Evolutionary conservation across 2,329 filamentous ascomycete species (phyloP), one percentile per base, ranked within the genome.

Genomic region (Coniella lustricola): DNA sequence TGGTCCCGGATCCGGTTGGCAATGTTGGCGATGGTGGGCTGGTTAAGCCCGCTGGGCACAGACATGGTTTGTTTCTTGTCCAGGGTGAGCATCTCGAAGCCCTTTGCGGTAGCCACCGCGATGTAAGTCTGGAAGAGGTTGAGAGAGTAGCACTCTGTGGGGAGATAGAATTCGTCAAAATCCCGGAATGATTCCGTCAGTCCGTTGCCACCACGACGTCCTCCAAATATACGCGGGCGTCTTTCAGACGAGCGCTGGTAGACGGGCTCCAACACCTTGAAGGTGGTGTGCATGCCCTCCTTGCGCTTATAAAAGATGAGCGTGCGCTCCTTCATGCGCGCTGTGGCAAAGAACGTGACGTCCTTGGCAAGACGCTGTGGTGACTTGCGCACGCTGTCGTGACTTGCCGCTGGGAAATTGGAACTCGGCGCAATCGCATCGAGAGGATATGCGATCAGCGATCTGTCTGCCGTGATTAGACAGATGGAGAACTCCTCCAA

Each of bases 131-230:
- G 89, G 78, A 97, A 98, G 45, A 98, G 79, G 66, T 96, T 97
- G 63, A 98, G 86, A 41, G 87, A 89, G 66, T 85, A 95, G 65
- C 90, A 96, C 63, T 98, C 94, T 2, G 87, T 85, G 0, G 93
- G 93, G 57, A 98, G 90, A 69, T 97, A 98, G 68, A 98, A 98
- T 58, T 97, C 93, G 69, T 98, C 93, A 64, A 90, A 98, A 62
- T 98, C 93, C 54, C 93, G 85, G 81, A 97, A 98, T 59, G 91
- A 91, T 59, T 98, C 93, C 0, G 91, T 96, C 51, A 79, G 82
- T 17, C 89, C 89, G 25, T 77, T 75, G 9, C 78, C 77, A 12
- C 70, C 67, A 51, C 70, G 71, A 16, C 82, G 82, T 55, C 72
- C 67, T 34, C 79, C 75, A 54, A 84, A 83, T 13, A 84, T 64